A percentile compares a stretch with the other conserved stretches of the same genome.
Conservation (phyloP, 345 rosid species). For the Reutealis trisperma region DNA sequence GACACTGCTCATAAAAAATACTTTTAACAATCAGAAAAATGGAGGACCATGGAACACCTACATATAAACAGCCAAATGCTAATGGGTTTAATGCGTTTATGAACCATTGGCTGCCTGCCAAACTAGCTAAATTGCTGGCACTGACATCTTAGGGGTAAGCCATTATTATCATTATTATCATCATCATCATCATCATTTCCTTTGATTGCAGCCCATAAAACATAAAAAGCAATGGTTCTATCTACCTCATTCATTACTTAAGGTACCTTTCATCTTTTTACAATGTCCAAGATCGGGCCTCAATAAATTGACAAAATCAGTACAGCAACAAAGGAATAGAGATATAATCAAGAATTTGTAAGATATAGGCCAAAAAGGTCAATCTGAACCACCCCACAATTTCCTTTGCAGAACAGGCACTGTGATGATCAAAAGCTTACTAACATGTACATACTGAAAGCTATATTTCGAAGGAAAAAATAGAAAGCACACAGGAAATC, state of each 20-base stretch:
- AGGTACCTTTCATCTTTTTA: neutral
- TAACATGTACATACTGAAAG: neutral
- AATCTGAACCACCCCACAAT: neutral
- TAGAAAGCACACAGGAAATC: neutral
- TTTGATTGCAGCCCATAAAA: neutral
- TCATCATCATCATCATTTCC: neutral
- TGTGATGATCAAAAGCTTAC: neutral
- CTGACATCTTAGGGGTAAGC: neutral
- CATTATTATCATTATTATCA: neutral
- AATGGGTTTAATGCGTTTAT: neutral
- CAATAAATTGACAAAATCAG: neutral
- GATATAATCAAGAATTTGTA: neutral
- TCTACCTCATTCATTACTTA: neutral
- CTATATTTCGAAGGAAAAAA: neutral
- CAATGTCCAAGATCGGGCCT: neutral
- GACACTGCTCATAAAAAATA: neutral
- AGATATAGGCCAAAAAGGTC: neutral
- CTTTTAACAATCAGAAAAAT: neutral
- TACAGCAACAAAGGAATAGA: neutral
- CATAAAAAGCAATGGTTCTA: neutral
- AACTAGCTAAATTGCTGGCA: neutral
- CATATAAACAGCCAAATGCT: neutral
- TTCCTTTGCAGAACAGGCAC: neutral
- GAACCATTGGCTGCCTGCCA: neutral
- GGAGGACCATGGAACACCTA: neutral